phyloP scores from a whole-genome alignment of 2,329 filamentous ascomycete species.

The Aspergillus felis region DNA sequence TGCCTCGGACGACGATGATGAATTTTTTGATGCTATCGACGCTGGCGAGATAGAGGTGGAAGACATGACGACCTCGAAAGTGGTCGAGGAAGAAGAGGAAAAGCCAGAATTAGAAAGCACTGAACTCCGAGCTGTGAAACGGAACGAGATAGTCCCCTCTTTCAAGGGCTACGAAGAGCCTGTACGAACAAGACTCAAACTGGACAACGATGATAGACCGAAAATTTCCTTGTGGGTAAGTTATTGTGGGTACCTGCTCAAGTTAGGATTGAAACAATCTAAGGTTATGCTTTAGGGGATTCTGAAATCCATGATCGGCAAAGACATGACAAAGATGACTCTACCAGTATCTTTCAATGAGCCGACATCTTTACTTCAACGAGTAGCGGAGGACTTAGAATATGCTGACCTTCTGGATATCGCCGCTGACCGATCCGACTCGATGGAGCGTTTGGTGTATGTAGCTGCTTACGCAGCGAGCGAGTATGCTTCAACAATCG shows the following conservation, averaged over 20 bases:
- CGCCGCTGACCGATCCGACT: conserved; percentile 79
- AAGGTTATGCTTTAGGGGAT: conserved; percentile 64
- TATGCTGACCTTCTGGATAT: conserved; percentile 89
- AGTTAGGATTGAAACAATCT: neutral
- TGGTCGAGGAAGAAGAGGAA: conserved; percentile 43
- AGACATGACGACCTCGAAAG: conserved; percentile 56
- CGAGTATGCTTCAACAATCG: conserved; percentile 95
- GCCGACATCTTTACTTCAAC: conserved; percentile 89
- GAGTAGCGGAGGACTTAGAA: conserved; percentile 96
- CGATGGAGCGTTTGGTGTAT: conserved; percentile 87
- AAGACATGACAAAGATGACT: conserved; percentile 99
- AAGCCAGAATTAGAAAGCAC: conserved; percentile 36
- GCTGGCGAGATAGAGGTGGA: conserved; percentile 75
- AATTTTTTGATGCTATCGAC: conserved; percentile 97
- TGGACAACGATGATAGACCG: conserved; percentile 88
- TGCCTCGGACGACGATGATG: conserved; percentile 73
- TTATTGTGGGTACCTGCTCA: neutral
- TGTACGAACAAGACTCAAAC: conserved; percentile 70
- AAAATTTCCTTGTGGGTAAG: conserved; percentile 95
- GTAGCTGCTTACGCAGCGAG: conserved; percentile 94
- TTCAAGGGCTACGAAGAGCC: conserved; percentile 92
- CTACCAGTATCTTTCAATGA: conserved; percentile 98
- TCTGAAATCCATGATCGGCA: conserved; percentile 98
- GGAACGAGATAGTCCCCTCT: conserved; percentile 66
- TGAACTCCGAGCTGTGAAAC: conserved; percentile 47